Base-by-base conservation (phyloP, 768 basidiomycete genomes). In the Postia placenta region DNA sequence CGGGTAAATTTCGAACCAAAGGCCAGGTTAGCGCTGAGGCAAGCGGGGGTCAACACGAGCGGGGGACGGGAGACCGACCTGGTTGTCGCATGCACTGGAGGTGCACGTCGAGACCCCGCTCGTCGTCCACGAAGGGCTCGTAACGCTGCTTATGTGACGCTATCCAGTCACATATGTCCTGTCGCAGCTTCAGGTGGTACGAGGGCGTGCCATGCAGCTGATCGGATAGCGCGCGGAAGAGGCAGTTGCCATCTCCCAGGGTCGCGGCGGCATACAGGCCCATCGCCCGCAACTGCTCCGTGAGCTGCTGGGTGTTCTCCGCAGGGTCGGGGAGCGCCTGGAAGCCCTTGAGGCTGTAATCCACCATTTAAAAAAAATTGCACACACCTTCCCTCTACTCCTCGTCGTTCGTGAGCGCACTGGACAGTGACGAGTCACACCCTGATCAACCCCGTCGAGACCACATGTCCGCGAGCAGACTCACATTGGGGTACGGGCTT, bases 201-300 rank as follows among this genome's bases (percentile, higher is more conserved):
- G 80, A 75, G 11, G 83, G 80, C 2, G 85, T 74, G 51, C 92
- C 92, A 56, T 85, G 81, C 15, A 92, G 72, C 64, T 95, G 92
- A 68, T 95, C 92, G 40, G 85, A 83, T 47, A 94, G 74, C 0
- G 92, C 90, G 40, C 92, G 84, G 68, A 94, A 96, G 54, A 96
- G 79, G 67, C 92, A 96, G 69, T 94, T 95, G 41, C 93, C 92
- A 66, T 95, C 88, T 44, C 90, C 92, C 37, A 90, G 66, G 15
- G 88, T 94, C 55, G 81, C 74, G 2, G 88, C 87, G n/a, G 92
- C 85, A 64, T 94, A 94, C 7, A 94, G 73, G 2, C 91, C 90
- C 45, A 92, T 70, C 4, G 80, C 74, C 42, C 80, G 79, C 33
- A 95, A 80, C 68, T 93, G 89, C 47, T 74, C 71, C 5, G 74